phyloP scores from a whole-genome alignment of 805 yeast genomes.

The Zygotorulaspora florentina region DNA sequence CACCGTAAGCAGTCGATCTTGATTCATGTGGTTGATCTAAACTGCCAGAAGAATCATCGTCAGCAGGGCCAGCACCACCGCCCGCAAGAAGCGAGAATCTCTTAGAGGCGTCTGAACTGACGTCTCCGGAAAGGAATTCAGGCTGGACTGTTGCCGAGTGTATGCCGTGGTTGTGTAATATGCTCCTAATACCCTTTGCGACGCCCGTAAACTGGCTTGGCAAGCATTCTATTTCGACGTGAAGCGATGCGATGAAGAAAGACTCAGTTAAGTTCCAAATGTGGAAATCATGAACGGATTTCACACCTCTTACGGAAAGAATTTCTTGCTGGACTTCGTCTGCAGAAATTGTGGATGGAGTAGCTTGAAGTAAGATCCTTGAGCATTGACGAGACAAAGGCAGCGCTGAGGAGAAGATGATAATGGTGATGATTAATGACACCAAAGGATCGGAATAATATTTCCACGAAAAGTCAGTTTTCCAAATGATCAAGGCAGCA shows the following conservation, averaged over 20 bases:
- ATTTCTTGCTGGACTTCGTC: conserved; percentile 69
- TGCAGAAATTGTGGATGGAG: conserved; percentile 80
- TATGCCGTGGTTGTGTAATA: conserved; percentile 78
- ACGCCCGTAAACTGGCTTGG: conserved; percentile 66
- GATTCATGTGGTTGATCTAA: conserved; percentile 13
- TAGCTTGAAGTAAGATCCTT: conserved; percentile 84
- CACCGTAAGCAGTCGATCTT: conserved; percentile 34
- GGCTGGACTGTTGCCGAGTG: conserved; percentile 97
- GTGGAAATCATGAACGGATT: conserved; percentile 90
- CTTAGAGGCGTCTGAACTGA: conserved; percentile 33
- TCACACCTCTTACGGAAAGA: conserved; percentile 62
- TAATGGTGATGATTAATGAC: conserved; percentile 78
- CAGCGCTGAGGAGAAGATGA: conserved; percentile 85
- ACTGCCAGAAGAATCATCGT: conserved; percentile 10
- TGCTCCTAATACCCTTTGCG: conserved; percentile 70
- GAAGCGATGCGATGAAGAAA: conserved; percentile 81
- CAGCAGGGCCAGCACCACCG: conserved; percentile 23
- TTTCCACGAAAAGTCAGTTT: conserved; percentile 84
- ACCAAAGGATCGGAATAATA: conserved; percentile 82
- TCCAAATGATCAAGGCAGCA: conserved; percentile 91
- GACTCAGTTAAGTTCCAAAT: conserved; percentile 94
- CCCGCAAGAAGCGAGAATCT: conserved; percentile 35
- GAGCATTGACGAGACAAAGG: conserved; percentile 86
- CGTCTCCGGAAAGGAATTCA: conserved; percentile 54
- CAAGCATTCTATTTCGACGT: conserved; percentile 64